Evolutionary conservation across 202 grass and related monocot genomes (phyloP).

Genomic region (Musa balbisiana): DNA sequence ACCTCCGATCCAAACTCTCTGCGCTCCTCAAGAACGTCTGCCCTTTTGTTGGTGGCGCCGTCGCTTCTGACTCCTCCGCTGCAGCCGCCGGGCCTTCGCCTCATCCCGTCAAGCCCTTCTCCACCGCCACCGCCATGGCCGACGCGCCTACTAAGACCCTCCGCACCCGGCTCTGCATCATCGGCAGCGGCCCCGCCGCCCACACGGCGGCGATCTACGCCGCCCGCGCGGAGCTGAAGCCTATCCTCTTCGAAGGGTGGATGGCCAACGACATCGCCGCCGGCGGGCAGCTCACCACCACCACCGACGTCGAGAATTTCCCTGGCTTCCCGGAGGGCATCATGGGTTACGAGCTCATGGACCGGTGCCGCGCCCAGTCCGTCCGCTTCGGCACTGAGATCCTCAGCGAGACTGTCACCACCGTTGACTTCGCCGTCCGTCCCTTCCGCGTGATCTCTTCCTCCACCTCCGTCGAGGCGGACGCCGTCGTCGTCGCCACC

Average conservation of each 20-base stretch:
- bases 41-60: conserved; percentile 26
- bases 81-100: neutral
- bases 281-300: conserved; percentile 89
- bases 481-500: conserved; percentile 68
- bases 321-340: conserved; percentile 70
- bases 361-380: conserved; percentile 59
- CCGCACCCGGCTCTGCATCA: conserved; percentile 78
- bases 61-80: neutral
- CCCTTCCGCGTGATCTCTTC: conserved; percentile 67
- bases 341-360: conserved; percentile 70
- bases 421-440: conserved; percentile 44
- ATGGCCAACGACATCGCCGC: conserved; percentile 89
- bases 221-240: conserved; percentile 77
- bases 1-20: conserved; percentile 31
- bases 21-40: conserved; percentile 30
- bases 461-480: conserved; percentile 56
- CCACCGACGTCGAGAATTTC: conserved; percentile 96
- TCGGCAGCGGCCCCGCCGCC: conserved; percentile 75
- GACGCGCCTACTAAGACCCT: conserved; percentile 34
- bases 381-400: conserved; percentile 54
- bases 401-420: conserved; percentile 62
- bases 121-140: conserved; percentile 26
- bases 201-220: conserved; percentile 97
- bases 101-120: neutral
- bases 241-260: conserved; percentile 88